Conservation (phyloP, 805 yeast species). For the Sporopachydermia lactativora region DNA sequence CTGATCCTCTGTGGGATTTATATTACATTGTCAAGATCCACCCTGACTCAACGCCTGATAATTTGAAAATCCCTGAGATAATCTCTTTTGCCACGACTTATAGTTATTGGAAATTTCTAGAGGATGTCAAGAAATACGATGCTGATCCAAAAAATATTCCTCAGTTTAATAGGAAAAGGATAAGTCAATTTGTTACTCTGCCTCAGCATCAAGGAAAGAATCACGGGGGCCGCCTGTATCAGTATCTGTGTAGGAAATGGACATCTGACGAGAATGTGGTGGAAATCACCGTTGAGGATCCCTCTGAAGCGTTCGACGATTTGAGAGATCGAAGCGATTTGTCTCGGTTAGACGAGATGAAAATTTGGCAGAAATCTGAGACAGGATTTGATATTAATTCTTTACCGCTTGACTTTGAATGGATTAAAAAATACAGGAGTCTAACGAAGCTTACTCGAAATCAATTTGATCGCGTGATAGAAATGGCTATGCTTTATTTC, state of each 20-base stretch:
- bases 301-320: slow-evolving; percentile 85
- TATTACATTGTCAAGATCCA: slow-evolving; percentile 28
- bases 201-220: slow-evolving; percentile 72
- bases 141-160: slow-evolving; percentile 17
- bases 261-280: slow-evolving; percentile 32
- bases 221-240: slow-evolving; percentile 59
- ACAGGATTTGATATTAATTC: slow-evolving; percentile 12
- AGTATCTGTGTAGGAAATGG: slow-evolving; percentile 42
- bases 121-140: slow-evolving; percentile 39
- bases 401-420: slow-evolving; percentile 17
- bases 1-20: slow-evolving; percentile 71
- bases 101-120: slow-evolving; percentile 68
- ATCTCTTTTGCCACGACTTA: slow-evolving; percentile 59
- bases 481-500: slow-evolving; percentile 48
- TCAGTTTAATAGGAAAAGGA: slow-evolving; percentile 43
- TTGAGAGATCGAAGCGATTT: slow-evolving; percentile 76
- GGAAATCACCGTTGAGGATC: slow-evolving; percentile 88
- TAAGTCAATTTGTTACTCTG: slow-evolving; percentile 73
- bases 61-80: neutral
- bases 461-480: slow-evolving; percentile 66
- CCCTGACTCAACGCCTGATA: neutral
- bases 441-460: slow-evolving; percentile 53
- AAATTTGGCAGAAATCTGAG: slow-evolving; percentile 18
- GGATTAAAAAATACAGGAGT: slow-evolving; percentile 26
- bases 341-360: slow-evolving; percentile 27